These are phyloP conservation scores for Saccharomyces kudriavzevii DNA, from an alignment of 805 yeast species.

Conservation along the genomic window DNA sequence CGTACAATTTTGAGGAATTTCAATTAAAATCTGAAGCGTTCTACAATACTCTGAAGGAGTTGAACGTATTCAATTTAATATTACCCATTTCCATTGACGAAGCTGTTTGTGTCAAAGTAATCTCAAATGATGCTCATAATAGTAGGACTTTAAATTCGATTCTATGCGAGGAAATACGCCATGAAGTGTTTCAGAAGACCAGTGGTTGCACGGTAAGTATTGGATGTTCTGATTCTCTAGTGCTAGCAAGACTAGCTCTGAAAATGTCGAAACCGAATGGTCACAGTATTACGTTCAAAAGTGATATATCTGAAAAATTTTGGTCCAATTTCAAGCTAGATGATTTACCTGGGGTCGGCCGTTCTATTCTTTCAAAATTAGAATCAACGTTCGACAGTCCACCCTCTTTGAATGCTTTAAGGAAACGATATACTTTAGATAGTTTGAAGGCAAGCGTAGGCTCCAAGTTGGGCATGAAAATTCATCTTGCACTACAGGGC, in stretches of 20 bases:
- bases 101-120: slow-evolving; percentile 41
- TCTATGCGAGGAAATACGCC: slow-evolving; percentile 26
- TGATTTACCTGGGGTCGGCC: slow-evolving; percentile 60
- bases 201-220: slow-evolving; percentile 61
- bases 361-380: slow-evolving; percentile 42
- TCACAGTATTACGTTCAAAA: slow-evolving; percentile 31
- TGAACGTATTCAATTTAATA: slow-evolving; percentile 36
- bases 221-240: slow-evolving; percentile 67
- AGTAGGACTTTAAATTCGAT: neutral
- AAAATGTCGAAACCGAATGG: slow-evolving; percentile 79
- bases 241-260: slow-evolving; percentile 70
- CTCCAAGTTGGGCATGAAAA: slow-evolving; percentile 55
- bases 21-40: slow-evolving; percentile 56
- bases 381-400: slow-evolving; percentile 8
- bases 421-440: slow-evolving; percentile 26
- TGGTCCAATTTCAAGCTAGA: slow-evolving; percentile 22
- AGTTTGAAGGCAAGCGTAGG: slow-evolving; percentile 50
- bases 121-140: neutral
- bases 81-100: slow-evolving; percentile 90
- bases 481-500: slow-evolving; percentile 57
- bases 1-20: slow-evolving; percentile 68
- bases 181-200: slow-evolving; percentile 40
- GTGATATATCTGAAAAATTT: slow-evolving; percentile 31
- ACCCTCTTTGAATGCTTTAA: slow-evolving; percentile 34
- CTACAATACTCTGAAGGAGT: slow-evolving; percentile 44